Conservation (phyloP, 2,329 filamentous ascomycete species). For the Thelonectria discophora region DNA sequence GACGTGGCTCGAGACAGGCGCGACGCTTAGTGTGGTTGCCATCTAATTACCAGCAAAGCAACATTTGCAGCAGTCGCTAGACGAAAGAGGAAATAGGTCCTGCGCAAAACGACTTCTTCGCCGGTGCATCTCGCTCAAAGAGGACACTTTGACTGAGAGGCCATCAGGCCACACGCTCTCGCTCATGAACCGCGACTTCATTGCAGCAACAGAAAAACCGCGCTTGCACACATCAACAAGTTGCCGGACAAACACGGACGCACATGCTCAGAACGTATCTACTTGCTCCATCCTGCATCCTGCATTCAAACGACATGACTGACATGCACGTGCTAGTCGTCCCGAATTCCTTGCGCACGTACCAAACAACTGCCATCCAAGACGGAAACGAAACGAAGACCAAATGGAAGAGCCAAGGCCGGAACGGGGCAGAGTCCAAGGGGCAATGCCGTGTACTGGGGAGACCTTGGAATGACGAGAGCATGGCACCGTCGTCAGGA, state of each 20-base stretch:
- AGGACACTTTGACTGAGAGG: slow-evolving; percentile 18
- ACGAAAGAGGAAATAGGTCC: slow-evolving; percentile 43
- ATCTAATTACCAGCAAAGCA: slow-evolving; percentile 3
- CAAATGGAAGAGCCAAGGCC: slow-evolving; percentile 5
- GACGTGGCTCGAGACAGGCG: slow-evolving; percentile 8
- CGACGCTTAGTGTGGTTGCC: neutral
- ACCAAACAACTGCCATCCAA: slow-evolving; percentile 5
- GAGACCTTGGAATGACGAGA: neutral
- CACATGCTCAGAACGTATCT: slow-evolving; percentile 18
- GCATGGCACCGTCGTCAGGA: neutral
- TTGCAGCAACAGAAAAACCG: slow-evolving; percentile 12
- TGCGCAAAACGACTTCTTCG: slow-evolving; percentile 32
- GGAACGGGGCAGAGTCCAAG: slow-evolving; percentile 2
- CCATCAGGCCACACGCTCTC: slow-evolving; percentile 37
- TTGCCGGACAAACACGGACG: slow-evolving; percentile 30
- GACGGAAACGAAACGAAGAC: slow-evolving; percentile 4
- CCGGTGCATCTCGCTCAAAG: slow-evolving; percentile 42
- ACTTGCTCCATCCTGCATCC: slow-evolving; percentile 1
- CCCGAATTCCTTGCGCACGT: slow-evolving; percentile 1
- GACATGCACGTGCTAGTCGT: slow-evolving; percentile 10
- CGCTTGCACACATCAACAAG: slow-evolving; percentile 15
- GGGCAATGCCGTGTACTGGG: slow-evolving; percentile 15
- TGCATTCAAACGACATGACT: slow-evolving; percentile 11
- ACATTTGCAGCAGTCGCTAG: slow-evolving; percentile 24
- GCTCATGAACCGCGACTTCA: neutral